These are phyloP conservation scores for Protomyces gravidus DNA, from an alignment of 1,139 yeast species.

Conservation along the genomic window DNA sequence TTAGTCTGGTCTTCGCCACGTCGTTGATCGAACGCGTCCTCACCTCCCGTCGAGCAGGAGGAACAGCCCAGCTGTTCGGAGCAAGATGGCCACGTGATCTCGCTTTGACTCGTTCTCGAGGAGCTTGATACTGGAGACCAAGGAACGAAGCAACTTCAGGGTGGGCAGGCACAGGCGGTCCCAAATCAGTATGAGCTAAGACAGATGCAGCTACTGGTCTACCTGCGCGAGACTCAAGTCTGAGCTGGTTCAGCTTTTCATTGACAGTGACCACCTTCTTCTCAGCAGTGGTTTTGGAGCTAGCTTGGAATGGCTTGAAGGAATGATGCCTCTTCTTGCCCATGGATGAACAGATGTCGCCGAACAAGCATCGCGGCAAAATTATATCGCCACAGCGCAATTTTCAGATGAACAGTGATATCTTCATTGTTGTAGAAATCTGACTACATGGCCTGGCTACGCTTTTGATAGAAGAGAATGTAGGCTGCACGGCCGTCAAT, in stretches of 20 bases:
- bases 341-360: no score
- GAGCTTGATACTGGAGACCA: background rate
- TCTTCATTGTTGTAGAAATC: no score
- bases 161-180: background rate
- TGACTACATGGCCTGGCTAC: background rate
- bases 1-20: no score
- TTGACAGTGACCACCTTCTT: background rate
- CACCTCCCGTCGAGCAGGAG: background rate
- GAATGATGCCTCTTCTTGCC: background rate
- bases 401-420: no score
- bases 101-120: background rate
- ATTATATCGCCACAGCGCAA: background rate
- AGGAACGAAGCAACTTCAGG: background rate
- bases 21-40: background rate
- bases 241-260: background rate
- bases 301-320: background rate
- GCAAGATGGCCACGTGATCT: background rate
- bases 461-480: conserved; percentile 17
- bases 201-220: background rate
- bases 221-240: background rate
- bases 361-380: background rate
- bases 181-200: background rate
- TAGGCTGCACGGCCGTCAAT: conserved; percentile 23
- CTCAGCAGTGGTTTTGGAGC: no score
- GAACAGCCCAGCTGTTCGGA: background rate